Percentiles rank a stretch among this genome's conserved stretches.
Conservation (phyloP, 768 basidiomycete genomes). For the Pisolithus sp. region DNA sequence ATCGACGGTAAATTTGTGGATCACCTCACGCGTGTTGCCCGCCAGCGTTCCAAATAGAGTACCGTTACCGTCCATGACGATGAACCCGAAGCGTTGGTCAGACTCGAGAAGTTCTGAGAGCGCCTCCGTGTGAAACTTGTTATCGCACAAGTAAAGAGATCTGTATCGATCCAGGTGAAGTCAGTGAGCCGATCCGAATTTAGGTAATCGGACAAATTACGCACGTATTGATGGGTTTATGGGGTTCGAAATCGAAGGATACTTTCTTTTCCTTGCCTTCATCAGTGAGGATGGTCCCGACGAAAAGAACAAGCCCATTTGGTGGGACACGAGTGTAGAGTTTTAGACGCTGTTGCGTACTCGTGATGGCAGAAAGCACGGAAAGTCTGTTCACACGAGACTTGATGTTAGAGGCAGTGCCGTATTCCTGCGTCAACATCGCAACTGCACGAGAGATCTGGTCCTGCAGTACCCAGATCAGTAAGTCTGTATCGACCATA, state of each 20-base stretch:
- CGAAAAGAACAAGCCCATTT: slow-evolving; percentile 95
- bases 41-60: slow-evolving; percentile 93
- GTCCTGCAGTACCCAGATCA: slow-evolving; percentile 41
- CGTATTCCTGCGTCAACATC: slow-evolving; percentile 98
- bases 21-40: slow-evolving; percentile 94
- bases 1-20: slow-evolving; percentile 99
- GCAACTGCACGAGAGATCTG: slow-evolving; percentile 92
- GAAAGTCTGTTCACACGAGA: slow-evolving; percentile 97
- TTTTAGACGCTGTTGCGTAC: slow-evolving; percentile 95
- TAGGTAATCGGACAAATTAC: slow-evolving; percentile 20
- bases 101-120: slow-evolving; percentile 94
- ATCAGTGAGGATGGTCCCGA: slow-evolving; percentile 95
- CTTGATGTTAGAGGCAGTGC: slow-evolving; percentile 99
- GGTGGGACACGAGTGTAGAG: slow-evolving; percentile 94
- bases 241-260: slow-evolving; percentile 96
- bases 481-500: background rate
- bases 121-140: slow-evolving; percentile 99
- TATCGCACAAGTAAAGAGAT: slow-evolving; percentile 97
- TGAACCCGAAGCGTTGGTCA: slow-evolving; percentile 97
- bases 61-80: slow-evolving; percentile 99
- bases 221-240: slow-evolving; percentile 98
- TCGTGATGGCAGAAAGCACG: slow-evolving; percentile 95
- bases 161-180: slow-evolving; percentile 32
- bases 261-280: slow-evolving; percentile 99
- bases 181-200: background rate